Evolutionary conservation across 768 basidiomycete genomes (phyloP).

Genomic region (Steccherinum ochraceum): DNA sequence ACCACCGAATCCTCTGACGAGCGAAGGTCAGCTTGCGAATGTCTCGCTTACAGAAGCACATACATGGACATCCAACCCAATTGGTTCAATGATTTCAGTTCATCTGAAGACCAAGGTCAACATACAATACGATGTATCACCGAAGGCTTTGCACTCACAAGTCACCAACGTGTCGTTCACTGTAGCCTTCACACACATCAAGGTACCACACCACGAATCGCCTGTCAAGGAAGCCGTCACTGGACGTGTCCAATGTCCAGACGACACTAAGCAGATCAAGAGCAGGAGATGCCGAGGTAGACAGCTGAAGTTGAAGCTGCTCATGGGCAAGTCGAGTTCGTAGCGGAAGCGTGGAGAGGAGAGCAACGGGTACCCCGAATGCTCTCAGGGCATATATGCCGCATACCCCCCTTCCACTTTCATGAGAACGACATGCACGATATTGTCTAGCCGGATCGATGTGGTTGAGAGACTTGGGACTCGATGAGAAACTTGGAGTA

Average conservation of each 20-base stretch:
- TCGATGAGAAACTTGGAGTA: too few species aligned
- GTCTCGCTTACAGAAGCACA: conserved; percentile 19
- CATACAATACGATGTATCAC: not conserved
- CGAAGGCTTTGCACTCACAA: conserved; percentile 29
- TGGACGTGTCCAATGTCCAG: conserved; percentile 9
- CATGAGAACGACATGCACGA: too few species aligned
- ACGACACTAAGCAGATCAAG: conserved; percentile 8
- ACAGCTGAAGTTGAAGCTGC: not conserved
- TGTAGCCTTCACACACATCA: conserved; percentile 44
- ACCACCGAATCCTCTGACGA: conserved; percentile 37
- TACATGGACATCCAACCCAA: conserved; percentile 53
- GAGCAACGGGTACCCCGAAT: not conserved
- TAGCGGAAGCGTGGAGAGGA: too few species aligned
- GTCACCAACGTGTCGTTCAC: conserved; percentile 35
- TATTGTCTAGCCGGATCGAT: too few species aligned
- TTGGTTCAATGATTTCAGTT: conserved; percentile 32
- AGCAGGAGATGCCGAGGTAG: conserved; percentile 6
- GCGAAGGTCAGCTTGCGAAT: conserved; percentile 7
- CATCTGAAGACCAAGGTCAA: conserved; percentile 27
- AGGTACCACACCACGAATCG: conserved; percentile 36
- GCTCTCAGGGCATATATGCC: not conserved
- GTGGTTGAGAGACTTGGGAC: too few species aligned
- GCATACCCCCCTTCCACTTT: not conserved
- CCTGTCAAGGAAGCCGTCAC: conserved; percentile 28
- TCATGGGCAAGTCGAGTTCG: not conserved